Evolutionary conservation across 2,329 filamentous ascomycete species (phyloP).

Genomic region (Fusarium sp.): DNA sequence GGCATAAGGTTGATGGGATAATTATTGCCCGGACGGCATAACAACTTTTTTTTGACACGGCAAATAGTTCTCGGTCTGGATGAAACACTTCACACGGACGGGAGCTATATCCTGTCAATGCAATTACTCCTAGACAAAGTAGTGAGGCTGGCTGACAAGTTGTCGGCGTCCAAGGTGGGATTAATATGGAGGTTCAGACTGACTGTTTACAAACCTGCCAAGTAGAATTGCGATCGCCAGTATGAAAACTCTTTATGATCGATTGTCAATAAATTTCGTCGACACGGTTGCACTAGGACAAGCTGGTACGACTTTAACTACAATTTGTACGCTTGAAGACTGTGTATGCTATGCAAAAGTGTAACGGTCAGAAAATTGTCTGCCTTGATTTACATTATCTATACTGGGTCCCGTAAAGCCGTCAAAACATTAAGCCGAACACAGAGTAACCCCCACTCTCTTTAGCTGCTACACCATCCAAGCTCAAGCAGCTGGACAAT

Average conservation of each 20-base stretch:
- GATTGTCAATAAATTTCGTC: not conserved
- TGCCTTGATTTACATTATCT: too few relatives aligned
- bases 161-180: not conserved
- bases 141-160: not conserved
- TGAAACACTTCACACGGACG: not conserved
- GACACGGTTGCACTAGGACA: too few relatives aligned
- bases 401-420: not conserved
- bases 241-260: not conserved
- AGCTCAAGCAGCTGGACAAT: not conserved
- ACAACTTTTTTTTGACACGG: not conserved
- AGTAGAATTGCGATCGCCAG: not conserved
- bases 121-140: not conserved
- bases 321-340: too few relatives aligned
- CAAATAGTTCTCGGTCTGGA: not conserved
- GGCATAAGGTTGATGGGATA: conserved; percentile 6
- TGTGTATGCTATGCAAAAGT: too few relatives aligned
- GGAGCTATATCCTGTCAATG: not conserved
- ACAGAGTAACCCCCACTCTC: not conserved
- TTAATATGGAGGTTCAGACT: not conserved
- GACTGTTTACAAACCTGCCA: not conserved
- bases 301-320: too few relatives aligned
- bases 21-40: conserved; percentile 3
- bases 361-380: too few relatives aligned
- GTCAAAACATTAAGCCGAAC: not conserved
- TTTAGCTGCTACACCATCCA: not conserved